Evolutionary conservation across 1,284 basidiomycete species (phyloP).

Genomic region (Trichosporon sp.): DNA sequence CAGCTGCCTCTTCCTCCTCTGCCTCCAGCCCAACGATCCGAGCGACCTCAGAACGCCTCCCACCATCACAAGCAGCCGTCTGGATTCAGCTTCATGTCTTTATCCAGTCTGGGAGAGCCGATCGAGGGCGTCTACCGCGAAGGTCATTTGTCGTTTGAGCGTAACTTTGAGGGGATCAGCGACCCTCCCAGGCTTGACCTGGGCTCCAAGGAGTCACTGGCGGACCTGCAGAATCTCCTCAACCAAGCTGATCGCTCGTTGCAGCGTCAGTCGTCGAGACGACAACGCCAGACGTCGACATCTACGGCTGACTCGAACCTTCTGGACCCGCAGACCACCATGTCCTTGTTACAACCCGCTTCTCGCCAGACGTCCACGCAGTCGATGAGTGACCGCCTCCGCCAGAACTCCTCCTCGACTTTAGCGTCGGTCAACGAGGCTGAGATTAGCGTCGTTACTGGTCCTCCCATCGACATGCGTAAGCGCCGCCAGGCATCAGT

Average conservation of each 20-base stretch:
- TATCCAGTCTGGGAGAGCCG: not conserved
- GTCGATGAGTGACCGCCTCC: not conserved
- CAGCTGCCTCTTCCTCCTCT: not conserved
- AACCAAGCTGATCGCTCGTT: not conserved
- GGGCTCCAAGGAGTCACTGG: not conserved
- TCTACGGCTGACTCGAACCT: not conserved
- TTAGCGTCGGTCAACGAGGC: not conserved
- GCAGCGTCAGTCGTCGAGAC: not conserved
- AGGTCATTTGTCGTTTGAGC: not conserved
- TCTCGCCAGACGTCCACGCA: not conserved
- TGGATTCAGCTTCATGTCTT: conserved; percentile 1
- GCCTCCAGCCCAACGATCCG: not conserved
- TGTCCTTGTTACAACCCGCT: not conserved
- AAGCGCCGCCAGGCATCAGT: not conserved
- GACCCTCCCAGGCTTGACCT: not conserved
- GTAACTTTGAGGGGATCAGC: not conserved
- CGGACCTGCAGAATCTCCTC: not conserved
- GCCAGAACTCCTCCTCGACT: not conserved
- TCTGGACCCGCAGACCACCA: not conserved
- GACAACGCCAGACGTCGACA: not conserved
- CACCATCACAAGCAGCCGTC: not conserved
- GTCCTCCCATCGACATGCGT: not conserved
- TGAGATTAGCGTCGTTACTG: not conserved
- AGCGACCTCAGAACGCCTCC: not conserved
- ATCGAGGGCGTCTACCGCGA: not conserved